A percentile compares a stretch with the other conserved stretches of the same genome.
phyloP scores from a whole-genome alignment of 2,329 filamentous ascomycete genomes.

The Cladorrhinum sp. region DNA sequence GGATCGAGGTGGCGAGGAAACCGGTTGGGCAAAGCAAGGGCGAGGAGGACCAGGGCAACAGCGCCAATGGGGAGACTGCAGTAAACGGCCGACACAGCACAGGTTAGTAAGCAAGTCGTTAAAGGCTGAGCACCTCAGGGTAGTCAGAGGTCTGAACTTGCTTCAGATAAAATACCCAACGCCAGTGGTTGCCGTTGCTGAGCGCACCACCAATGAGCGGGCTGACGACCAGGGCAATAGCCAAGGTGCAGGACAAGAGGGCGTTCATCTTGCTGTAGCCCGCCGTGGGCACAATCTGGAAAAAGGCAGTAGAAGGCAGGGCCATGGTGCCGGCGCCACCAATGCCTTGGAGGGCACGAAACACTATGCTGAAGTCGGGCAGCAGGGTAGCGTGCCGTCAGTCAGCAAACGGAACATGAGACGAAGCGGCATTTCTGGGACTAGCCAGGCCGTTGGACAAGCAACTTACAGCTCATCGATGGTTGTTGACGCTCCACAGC shows the following conservation, averaged over 20 bases:
- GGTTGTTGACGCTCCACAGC: conserved; percentile 3
- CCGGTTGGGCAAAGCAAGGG: conserved; percentile 1
- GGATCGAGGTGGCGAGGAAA: conserved; percentile 9
- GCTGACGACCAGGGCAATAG: conserved; percentile 7
- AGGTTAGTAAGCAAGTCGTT: no score
- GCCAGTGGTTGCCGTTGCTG: conserved; percentile 8
- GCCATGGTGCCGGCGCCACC: not conserved
- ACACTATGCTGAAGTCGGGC: not conserved
- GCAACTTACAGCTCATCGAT: conserved; percentile 1
- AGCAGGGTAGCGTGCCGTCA: not conserved
- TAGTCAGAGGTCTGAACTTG: no score
- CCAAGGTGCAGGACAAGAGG: conserved; percentile 5
- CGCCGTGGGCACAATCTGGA: conserved; percentile 1
- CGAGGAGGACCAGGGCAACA: not conserved
- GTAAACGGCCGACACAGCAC: no score
- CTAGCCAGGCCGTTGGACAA: not conserved
- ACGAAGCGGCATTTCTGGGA: no score
- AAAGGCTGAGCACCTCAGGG: no score
- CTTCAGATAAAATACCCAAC: conserved; percentile 14
- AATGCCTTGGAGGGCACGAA: conserved; percentile 7
- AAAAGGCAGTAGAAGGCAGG: conserved; percentile 5
- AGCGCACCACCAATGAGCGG: conserved; percentile 14
- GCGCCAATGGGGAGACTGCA: conserved; percentile 12
- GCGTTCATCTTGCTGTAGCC: conserved; percentile 9
- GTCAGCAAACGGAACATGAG: no score